Evolutionary conservation across 2,329 filamentous ascomycete species (phyloP).

Genomic region (Pseudocercospora fijiensis): DNA sequence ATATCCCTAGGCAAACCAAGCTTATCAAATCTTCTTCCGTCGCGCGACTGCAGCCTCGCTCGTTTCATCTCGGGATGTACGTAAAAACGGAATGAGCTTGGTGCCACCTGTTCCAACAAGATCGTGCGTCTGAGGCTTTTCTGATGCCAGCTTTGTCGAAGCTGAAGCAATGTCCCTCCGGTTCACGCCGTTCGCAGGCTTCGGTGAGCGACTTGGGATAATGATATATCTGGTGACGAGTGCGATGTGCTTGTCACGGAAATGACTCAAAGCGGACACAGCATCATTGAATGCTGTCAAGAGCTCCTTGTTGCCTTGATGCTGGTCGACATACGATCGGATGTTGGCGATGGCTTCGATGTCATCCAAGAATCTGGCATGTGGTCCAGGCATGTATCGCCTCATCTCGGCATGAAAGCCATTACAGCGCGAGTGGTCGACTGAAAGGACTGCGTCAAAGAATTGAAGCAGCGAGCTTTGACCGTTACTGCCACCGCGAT

Average conservation of each 20-base stretch:
- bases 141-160: constrained; percentile 42
- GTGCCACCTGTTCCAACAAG: constrained; percentile 55
- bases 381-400: constrained; percentile 55
- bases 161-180: constrained; percentile 48
- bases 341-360: constrained; percentile 49
- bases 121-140: constrained; percentile 38
- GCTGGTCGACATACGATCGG: constrained; percentile 45
- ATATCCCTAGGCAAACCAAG: not conserved
- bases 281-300: constrained; percentile 49
- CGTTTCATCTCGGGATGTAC: constrained; percentile 54
- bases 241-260: constrained; percentile 54
- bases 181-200: constrained; percentile 30
- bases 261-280: constrained; percentile 46
- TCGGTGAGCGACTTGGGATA: constrained; percentile 39
- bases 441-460: constrained; percentile 54
- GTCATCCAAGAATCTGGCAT: constrained; percentile 52
- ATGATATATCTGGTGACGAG: constrained; percentile 57
- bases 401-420: constrained; percentile 48
- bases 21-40: not conserved
- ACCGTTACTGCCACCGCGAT: constrained; percentile 56
- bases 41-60: constrained; percentile 24
- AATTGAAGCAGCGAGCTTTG: constrained; percentile 57
- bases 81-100: constrained; percentile 54
- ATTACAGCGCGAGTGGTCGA: constrained; percentile 43
- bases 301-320: constrained; percentile 39